Percentiles rank a stretch among this genome's conserved stretches.
Evolutionary conservation across 192 early-diverging fungal species (phyloP).

Genomic region (Coemansia umbellata): DNA sequence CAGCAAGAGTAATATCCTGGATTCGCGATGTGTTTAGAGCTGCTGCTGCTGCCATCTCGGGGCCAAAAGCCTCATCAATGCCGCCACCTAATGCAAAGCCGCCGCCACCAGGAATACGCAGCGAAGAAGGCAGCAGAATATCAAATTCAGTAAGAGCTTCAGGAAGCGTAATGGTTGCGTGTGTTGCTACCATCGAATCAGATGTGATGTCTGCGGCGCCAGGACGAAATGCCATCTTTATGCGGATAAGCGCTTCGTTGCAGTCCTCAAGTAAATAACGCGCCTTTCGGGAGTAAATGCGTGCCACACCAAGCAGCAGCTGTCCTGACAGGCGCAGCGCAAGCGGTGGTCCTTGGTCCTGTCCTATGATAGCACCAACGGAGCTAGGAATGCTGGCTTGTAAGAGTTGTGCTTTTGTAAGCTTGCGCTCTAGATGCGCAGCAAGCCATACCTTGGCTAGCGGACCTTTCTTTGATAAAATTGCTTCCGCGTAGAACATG

Average conservation of each 20-base stretch:
- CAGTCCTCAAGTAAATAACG: slow-evolving; percentile 97
- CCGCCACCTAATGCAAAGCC: background rate
- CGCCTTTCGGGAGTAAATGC: slow-evolving; percentile 95
- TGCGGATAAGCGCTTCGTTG: slow-evolving; percentile 89
- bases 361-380: slow-evolving; percentile 79
- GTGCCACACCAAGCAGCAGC: slow-evolving; percentile 88
- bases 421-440: slow-evolving; percentile 95
- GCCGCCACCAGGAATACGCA: slow-evolving; percentile 26
- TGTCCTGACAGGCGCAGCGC: slow-evolving; percentile 95
- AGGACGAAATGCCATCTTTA: slow-evolving; percentile 77
- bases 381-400: slow-evolving; percentile 88
- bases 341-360: slow-evolving; percentile 75
- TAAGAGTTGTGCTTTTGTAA: slow-evolving; percentile 90
- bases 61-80: background rate
- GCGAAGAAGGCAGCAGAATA: slow-evolving; percentile 75
- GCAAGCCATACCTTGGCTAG: slow-evolving; percentile 97
- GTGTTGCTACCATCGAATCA: slow-evolving; percentile 64
- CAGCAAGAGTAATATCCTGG: slow-evolving; percentile 70
- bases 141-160: slow-evolving; percentile 90
- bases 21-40: slow-evolving; percentile 55
- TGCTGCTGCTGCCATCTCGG: slow-evolving; percentile 21
- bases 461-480: slow-evolving; percentile 80
- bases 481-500: slow-evolving; percentile 78
- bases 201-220: slow-evolving; percentile 84
- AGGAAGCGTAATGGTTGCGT: slow-evolving; percentile 82